Evolutionary conservation across 176 grass and related monocot species (phyloP), one percentile per base, ranked within the genome.

Genomic region (Thalia dealbata): DNA sequence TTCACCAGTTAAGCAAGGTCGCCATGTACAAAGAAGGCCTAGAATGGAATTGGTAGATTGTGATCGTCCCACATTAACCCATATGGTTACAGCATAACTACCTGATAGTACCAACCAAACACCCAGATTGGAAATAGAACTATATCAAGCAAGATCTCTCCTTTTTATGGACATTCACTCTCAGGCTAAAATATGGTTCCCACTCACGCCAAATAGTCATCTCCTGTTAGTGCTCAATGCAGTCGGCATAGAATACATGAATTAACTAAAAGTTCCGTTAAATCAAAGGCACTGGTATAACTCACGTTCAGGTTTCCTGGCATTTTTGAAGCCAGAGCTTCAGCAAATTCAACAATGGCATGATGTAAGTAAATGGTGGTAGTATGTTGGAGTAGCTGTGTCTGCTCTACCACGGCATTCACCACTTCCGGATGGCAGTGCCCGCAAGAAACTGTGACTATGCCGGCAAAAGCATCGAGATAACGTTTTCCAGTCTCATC

Each of bases 311-410:
- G 90, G 68, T 99, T 99, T 69, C 90, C 87, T 70, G 90, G 90
- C 90, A 93, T 91, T 88, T 93, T 99, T 10, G 95, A 93, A 22
- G 85, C 79, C 19, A 99, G 80, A 22, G 95, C 95, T 81, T 99
- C 90, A 21, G 95, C 90, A 56, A 91, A 99, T 75, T 99, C 87
- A 12, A 84, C 95, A 73, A 93, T 93, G 60, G 95, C 83, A 28
- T 99, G 95, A 72, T 93, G 88, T 74, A 99, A 81, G 63, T 93
- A 99, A 69, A 99, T 93, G 74, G 95, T 93, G 61, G 95, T 99
- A 0, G 90, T 92, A 74, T 99, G 95, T 71, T 99, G 95, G 23
- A 99, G 90, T 62, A 99, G 61, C 85, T 99, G 76, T n/a, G 87
- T 88, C 85, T 99, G 95, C 78, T 93, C 85, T 67, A 93, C 72